Evolutionary conservation across 2,329 filamentous ascomycete species (phyloP), one percentile per base, ranked within the genome.

Genomic region (Laburnicola sp.): DNA sequence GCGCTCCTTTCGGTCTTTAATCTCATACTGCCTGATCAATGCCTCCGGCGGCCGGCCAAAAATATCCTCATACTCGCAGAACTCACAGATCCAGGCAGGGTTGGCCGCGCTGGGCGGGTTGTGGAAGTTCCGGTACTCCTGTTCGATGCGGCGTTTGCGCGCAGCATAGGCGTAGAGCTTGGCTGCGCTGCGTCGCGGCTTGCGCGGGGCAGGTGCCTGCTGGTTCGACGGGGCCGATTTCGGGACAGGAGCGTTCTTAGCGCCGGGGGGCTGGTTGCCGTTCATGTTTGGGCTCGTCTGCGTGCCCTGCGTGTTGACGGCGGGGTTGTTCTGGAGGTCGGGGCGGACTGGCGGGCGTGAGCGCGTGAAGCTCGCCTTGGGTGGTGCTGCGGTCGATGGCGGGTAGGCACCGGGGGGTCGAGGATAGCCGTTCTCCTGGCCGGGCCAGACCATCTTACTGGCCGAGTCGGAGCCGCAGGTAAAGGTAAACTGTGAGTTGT

Each of bases 1-100:
- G 42, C 91, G 86, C 69, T 90, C 86, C 53, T 88, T 87, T 31
- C 91, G 86, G 68, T 97, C 94, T 72, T 96, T 97, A 69, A 93
- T 89, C 75, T 99, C 94, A 68, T 97, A 99, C 56, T 91, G 86
- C 35, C 89, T 84, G 57, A 97, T 95, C 48, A 99, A 76, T 43
- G 91, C 91, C 62, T 84, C 82, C 0, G 94, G 94, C 2, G 89
- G 89, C 45, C 82, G 82, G n/a, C 93, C 93, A 70, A 96, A 97
- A 43, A 99, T 97, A 45, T 85, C 85, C 74, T 97, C 93, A 69
- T 97, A 99, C 73, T 99, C 94, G 77, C 94, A 99, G 70, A 97
- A 97, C 66, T 97, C 90, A 75, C 94, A 99, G 40, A 97, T 91
- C 89, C 92, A 97, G 44, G 91, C 82, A 54, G 96, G 89, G 58